A percentile compares a stretch with the other conserved stretches of the same genome.
Evolutionary conservation across 2,329 filamentous ascomycete genomes (phyloP).

Genomic region (Fusarium lyarnte): DNA sequence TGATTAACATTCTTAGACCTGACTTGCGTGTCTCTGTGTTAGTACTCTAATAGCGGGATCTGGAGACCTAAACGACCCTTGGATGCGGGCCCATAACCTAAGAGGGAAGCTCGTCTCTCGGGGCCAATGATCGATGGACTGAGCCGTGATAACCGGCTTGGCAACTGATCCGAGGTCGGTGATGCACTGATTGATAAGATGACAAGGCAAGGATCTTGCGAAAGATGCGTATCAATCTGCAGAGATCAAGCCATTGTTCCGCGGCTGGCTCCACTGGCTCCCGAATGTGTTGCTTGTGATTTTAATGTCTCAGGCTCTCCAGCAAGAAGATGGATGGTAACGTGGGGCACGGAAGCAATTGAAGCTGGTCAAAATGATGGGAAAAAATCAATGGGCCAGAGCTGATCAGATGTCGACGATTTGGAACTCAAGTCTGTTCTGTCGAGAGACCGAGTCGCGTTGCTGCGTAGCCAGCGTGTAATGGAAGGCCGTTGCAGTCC

Average conservation of each 20-base stretch:
- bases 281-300: background rate
- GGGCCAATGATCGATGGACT: background rate
- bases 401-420: fast-evolving
- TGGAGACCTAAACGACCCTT: background rate
- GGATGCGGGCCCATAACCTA: background rate
- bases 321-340: no score
- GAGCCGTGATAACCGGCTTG: slow-evolving; percentile 24
- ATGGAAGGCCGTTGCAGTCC: background rate
- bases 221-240: background rate
- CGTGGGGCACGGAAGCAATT: no score
- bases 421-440: background rate
- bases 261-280: background rate
- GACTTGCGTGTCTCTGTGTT: fast-evolving
- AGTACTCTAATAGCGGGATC: background rate
- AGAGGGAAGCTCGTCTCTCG: slow-evolving; percentile 3
- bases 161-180: slow-evolving; percentile 20
- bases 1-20: background rate
- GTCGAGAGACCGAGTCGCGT: fast-evolving
- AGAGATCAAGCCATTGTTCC: background rate
- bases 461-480: background rate
- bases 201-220: background rate
- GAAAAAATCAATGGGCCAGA: fast-evolving
- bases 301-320: background rate
- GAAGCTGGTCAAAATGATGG: no score
- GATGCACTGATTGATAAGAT: slow-evolving; percentile 30